phyloP scores from a whole-genome alignment of 148 eudicot species.

The Chenopodium formosanum region DNA sequence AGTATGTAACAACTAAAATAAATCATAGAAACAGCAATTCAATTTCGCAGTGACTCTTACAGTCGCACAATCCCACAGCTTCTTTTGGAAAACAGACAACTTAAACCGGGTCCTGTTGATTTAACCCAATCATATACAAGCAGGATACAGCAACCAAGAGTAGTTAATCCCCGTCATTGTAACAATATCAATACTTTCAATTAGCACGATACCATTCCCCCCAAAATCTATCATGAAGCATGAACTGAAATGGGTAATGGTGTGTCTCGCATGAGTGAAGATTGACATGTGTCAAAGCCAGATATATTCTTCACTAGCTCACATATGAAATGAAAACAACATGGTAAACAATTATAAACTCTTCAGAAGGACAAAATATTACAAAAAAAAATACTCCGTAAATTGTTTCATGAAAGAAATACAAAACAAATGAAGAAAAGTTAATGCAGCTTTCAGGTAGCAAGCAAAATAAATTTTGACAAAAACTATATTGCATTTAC shows the following conservation, averaged over 20 bases:
- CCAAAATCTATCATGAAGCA: not conserved
- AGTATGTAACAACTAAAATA: not conserved
- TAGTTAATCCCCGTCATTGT: not conserved
- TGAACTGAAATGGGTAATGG: not conserved
- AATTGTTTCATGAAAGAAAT: not conserved
- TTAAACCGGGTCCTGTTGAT: not conserved
- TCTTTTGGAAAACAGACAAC: not conserved
- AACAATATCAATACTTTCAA: not conserved
- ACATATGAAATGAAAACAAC: not conserved
- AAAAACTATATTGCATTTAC: not conserved
- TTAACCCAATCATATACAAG: not conserved
- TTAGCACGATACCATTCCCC: not conserved
- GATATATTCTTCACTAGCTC: not conserved
- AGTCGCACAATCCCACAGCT: not conserved
- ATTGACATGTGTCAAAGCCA: not conserved
- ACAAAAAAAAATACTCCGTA: not conserved
- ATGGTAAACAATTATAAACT: not conserved
- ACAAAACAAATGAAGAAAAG: not conserved
- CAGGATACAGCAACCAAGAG: not conserved
- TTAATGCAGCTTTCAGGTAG: not conserved
- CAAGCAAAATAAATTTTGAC: not conserved
- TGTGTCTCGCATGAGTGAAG: not conserved
- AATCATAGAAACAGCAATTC: not conserved
- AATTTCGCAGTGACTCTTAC: not conserved
- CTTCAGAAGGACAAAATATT: not conserved